A percentile compares a stretch with the other conserved stretches of the same genome.
These are phyloP conservation scores for Puccinia sorghi DNA, from an alignment of 1,284 basidiomycete species.

Conservation along the genomic window DNA sequence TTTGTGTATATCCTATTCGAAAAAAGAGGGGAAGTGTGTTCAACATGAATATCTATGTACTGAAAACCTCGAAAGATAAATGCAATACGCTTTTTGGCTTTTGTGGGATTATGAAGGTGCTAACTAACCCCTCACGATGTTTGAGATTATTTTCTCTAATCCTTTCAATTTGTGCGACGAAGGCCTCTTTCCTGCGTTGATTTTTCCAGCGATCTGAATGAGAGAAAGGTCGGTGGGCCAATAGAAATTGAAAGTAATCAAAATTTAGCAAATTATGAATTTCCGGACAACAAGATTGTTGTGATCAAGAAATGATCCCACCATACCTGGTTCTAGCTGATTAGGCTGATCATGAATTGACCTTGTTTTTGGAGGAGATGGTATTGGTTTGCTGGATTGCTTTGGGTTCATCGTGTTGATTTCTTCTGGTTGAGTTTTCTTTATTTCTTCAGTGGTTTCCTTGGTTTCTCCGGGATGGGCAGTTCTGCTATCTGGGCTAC, in stretches of 20 bases:
- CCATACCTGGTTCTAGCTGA: slow-evolving; percentile 24
- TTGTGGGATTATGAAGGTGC: neutral
- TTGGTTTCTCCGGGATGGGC: neutral
- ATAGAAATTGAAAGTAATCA: neutral
- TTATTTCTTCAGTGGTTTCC: neutral
- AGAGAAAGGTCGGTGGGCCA: slow-evolving; percentile 6
- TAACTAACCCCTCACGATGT: slow-evolving; percentile 61
- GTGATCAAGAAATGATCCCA: neutral
- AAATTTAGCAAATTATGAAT: neutral
- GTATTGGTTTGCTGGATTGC: slow-evolving; percentile 3
- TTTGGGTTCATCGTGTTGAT: slow-evolving; percentile 12
- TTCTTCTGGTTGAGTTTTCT: neutral
- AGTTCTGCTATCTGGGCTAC: slow-evolving; percentile 1
- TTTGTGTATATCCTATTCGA: slow-evolving; percentile 50
- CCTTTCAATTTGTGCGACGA: slow-evolving; percentile 62
- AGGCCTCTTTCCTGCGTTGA: slow-evolving; percentile 59
- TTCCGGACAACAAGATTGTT: neutral
- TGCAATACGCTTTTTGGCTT: neutral
- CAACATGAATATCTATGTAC: slow-evolving; percentile 51
- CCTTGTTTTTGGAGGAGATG: slow-evolving; percentile 12
- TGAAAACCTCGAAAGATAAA: no score
- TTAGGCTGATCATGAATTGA: slow-evolving; percentile 5
- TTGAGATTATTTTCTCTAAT: slow-evolving; percentile 61
- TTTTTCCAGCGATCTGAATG: slow-evolving; percentile 25
- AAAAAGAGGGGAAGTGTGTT: slow-evolving; percentile 44